Conservation (phyloP, 1,284 basidiomycete genomes). For the Afroboletus lepidellus region DNA sequence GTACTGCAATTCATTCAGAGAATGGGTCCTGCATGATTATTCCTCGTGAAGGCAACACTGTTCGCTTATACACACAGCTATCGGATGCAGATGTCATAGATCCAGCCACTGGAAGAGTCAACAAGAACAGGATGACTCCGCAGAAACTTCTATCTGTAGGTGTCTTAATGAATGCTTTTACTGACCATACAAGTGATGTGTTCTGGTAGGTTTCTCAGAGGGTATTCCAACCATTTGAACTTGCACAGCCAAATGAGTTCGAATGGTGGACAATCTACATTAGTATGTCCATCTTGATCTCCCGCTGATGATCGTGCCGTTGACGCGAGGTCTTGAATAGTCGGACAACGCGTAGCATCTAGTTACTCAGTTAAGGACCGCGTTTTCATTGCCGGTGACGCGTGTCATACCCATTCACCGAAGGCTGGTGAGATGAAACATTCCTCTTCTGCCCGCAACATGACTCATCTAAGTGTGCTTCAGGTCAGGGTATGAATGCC, state of each 20-base stretch:
- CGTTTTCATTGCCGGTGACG: conserved; percentile 78
- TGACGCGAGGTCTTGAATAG: conserved; percentile 27
- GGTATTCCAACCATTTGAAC: conserved; percentile 66
- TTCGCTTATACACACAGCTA: conserved; percentile 77
- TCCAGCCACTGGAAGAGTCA: conserved; percentile 52
- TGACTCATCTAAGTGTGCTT: background rate
- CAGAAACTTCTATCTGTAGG: conserved; percentile 60
- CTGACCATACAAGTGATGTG: background rate
- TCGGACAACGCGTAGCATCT: conserved; percentile 74
- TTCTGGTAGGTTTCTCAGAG: conserved; percentile 53
- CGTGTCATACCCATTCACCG: conserved; percentile 82
- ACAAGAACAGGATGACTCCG: conserved; percentile 60
- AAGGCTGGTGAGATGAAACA: conserved; percentile 49
- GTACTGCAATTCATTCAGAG: conserved; percentile 58
- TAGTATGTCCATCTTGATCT: conserved; percentile 40
- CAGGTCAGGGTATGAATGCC: conserved; percentile 72
- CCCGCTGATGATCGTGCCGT: background rate
- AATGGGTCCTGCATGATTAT: conserved; percentile 72
- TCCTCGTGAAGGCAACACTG: conserved; percentile 69
- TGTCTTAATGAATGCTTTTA: background rate
- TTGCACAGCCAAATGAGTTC: conserved; percentile 55
- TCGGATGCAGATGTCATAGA: conserved; percentile 50
- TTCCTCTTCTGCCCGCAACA: background rate
- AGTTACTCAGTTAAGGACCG: conserved; percentile 63
- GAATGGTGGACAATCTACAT: conserved; percentile 84